Conservation (phyloP, 495 filamentous ascomycete genomes). For the Apodospora peruviana region DNA sequence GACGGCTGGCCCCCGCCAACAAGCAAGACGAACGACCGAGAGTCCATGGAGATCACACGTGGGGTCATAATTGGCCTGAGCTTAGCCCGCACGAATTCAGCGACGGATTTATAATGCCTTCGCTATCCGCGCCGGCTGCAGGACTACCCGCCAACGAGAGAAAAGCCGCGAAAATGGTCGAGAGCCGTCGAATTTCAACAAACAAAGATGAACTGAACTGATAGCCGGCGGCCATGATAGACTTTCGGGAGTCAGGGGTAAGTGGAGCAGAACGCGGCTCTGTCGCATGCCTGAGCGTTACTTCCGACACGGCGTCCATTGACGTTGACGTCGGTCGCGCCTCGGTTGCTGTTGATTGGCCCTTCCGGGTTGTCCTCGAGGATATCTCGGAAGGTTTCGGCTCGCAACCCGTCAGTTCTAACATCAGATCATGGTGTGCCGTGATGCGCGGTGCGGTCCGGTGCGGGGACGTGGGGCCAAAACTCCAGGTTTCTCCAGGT, state of each 20-base stretch:
- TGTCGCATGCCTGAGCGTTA: conserved; percentile 11
- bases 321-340: conserved; percentile 9
- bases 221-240: background rate
- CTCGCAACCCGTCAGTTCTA: too few species aligned
- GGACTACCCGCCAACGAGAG: background rate
- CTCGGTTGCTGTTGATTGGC: conserved; percentile 20
- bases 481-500: too few species aligned
- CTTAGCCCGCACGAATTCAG: background rate
- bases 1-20: too few species aligned
- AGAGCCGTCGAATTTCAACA: background rate
- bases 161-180: conserved; percentile 5
- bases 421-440: too few species aligned
- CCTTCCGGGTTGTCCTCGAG: conserved; percentile 6
- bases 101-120: conserved; percentile 11
- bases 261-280: conserved; percentile 20
- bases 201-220: conserved; percentile 8
- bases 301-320: too few species aligned
- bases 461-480: too few species aligned
- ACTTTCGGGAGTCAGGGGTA: conserved; percentile 14
- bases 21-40: conserved; percentile 3
- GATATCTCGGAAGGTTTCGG: conserved; percentile 20
- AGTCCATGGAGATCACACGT: conserved; percentile 15
- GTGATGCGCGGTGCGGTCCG: too few species aligned
- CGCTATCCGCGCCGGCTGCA: conserved; percentile 17
- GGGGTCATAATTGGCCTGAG: conserved; percentile 17